Base-by-base conservation (phyloP, 257 asterid species). In the Petunia axillaris region DNA sequence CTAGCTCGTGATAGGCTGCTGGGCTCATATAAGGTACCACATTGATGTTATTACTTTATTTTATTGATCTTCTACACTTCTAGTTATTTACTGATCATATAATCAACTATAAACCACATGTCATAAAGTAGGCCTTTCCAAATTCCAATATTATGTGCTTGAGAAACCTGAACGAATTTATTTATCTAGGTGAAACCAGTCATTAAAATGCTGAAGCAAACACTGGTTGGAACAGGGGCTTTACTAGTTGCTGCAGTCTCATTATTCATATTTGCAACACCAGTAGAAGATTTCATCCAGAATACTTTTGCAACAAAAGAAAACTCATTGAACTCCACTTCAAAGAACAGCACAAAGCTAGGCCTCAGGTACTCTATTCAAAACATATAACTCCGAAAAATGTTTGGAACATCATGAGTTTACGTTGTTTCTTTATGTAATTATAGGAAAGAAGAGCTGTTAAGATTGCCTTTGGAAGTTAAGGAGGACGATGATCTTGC, bases 211-310 rank as follows among this genome's bases (percentile, higher is more conserved):
- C 89, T 94, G 92, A 94, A 94, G 89, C 97, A 92, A 86, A 94
- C 97, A 37, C 91, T 92, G 39, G 96, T 92, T 37, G 97, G 98
- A 68, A 94, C 97, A 13, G 97, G 98, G 80, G 95, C 89, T 8
- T 77, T 91, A 75, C 94, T 94, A 3, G 98, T 94, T 79, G 86
- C 91, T 40, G 95, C 92, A 59, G 98, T 85, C 78, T 68, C 88
- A 3, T 71, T 91, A 80, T 93, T 93, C 80, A 83, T 85, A 76
- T 94, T 94, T 75, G 98, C 97, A 62, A 84, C 97, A 8, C 97
- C 98, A 15, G 94, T 91, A 2, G 93, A 94, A 81, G 89, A 91
- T 78, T 91, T 91, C 85, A 64, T 92, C 80, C 93, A 83, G 58
- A 85, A 67, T 4, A 85, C 86, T 39, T 81, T 90, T 78, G 3